Base-by-base conservation (phyloP, 164 flowering plant species). In the Stephania cephalantha region DNA sequence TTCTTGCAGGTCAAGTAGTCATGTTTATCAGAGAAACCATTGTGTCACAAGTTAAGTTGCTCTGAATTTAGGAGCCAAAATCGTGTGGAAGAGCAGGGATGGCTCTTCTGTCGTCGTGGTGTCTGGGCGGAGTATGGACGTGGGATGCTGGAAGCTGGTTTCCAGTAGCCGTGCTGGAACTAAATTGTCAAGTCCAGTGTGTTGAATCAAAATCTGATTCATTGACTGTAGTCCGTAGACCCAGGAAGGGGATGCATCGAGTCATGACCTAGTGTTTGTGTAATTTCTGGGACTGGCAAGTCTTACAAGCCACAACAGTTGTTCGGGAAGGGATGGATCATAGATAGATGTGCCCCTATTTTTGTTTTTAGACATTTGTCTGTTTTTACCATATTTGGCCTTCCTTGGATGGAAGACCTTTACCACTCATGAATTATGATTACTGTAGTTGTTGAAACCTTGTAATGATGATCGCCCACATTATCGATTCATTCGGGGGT, bases 1-100 rank as follows among this genome's bases (percentile, higher is more conserved):
- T 12, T 76, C 29, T 68, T 82, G 88, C 95, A 93, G 97, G 95
- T 91, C 89, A 77, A 79, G 75, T 83, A 84, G 83, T 87, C 86
- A 81, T 86, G 86, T 61, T 61, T 90, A 83, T 90, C 88, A 83
- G 91, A 86, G 86, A 70, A 74, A 79, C 73, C 79, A 78, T 76
- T 70, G 84, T 76, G 79, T 86, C 85, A 78, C 81, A 77, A 71
- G 88, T 87, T 79, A 81, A 85, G 86, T 86, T 78, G 86, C 90
- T 87, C 87, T 83, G 29, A 77, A 76, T 74, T 76, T 77, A 17
- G 82, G 86, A 83, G 83, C 82, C 68, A 84, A 83, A 79, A 80
- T 17, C 66, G 79, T 70, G 79, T 70, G 84, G 87, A 81, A 81
- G 88, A 79, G 75, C 77, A 75, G 74, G 64, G 85, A 75, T 75